Evolutionary conservation across 2,329 filamentous ascomycete species (phyloP).

Genomic region (Lachnellula arida): DNA sequence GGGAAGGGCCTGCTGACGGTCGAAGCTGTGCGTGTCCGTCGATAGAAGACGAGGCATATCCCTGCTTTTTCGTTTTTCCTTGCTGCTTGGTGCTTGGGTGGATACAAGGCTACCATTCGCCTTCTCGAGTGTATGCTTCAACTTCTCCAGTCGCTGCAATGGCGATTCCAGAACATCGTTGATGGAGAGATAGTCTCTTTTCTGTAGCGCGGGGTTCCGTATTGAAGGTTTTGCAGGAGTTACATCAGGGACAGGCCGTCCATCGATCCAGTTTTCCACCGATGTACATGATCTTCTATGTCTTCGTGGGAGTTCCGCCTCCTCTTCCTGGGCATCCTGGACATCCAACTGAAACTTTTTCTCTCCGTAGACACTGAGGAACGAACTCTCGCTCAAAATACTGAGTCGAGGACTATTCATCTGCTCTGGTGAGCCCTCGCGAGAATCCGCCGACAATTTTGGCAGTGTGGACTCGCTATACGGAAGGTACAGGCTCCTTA

Average conservation of each 20-base stretch:
- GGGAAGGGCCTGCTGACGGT: constrained; percentile 28
- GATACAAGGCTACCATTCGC: constrained; percentile 12
- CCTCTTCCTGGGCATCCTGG: constrained; percentile 17
- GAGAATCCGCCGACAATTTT: constrained; percentile 39
- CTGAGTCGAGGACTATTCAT: constrained; percentile 57
- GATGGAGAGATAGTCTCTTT: constrained; percentile 41
- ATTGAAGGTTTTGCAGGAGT: constrained; percentile 11
- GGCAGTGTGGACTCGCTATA: constrained; percentile 48
- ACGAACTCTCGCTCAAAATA: constrained; percentile 63
- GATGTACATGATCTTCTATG: constrained; percentile 22
- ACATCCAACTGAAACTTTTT: constrained; percentile 28
- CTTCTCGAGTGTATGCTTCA: constrained; percentile 30
- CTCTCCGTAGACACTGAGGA: constrained; percentile 58
- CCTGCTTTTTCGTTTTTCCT: constrained; percentile 12
- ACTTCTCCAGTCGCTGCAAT: constrained; percentile 46
- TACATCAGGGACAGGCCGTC: constrained; percentile 16
- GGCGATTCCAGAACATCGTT: constrained; percentile 47
- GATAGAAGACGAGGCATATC: constrained; percentile 13
- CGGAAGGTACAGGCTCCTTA: constrained; percentile 53
- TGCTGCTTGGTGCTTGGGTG: constrained; percentile 3
- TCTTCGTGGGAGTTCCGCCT: constrained; percentile 10
- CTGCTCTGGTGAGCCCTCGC: constrained; percentile 21
- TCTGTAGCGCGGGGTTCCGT: constrained; percentile 9
- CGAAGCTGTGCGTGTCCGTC: constrained; percentile 34
- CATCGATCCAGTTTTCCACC: constrained; percentile 32